Conservation (phyloP, 2,329 filamentous ascomycete species). For the Alternaria conjuncta region DNA sequence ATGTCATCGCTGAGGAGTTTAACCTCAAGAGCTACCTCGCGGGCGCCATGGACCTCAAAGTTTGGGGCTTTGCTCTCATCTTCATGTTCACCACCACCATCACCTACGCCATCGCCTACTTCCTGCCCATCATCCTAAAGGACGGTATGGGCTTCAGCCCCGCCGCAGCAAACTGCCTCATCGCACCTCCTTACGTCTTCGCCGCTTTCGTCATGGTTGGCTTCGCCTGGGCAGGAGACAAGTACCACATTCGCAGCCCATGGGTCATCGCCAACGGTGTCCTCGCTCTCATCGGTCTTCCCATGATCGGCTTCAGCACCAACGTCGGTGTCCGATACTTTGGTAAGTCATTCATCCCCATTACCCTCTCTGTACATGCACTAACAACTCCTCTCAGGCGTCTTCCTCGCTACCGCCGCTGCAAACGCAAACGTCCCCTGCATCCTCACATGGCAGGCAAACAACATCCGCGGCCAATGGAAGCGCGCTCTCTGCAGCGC, state of each 20-base stretch:
- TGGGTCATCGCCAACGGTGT: slow-evolving; percentile 70
- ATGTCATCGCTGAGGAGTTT: slow-evolving; percentile 37
- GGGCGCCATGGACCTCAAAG: slow-evolving; percentile 28
- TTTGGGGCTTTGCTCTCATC: slow-evolving; percentile 29
- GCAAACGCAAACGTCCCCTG: slow-evolving; percentile 78
- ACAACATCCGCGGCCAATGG: slow-evolving; percentile 89
- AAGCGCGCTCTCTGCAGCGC: slow-evolving; percentile 82
- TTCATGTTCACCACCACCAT: slow-evolving; percentile 35
- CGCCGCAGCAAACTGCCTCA: slow-evolving; percentile 33
- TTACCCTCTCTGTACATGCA: neutral
- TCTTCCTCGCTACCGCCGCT: slow-evolving; percentile 76
- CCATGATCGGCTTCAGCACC: slow-evolving; percentile 73
- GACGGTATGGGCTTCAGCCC: slow-evolving; percentile 38
- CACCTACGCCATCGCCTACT: slow-evolving; percentile 40
- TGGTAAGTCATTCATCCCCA: neutral
- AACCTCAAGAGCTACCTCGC: slow-evolving; percentile 27
- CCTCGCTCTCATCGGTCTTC: slow-evolving; percentile 70
- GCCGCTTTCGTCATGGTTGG: slow-evolving; percentile 50
- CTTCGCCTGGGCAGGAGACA: slow-evolving; percentile 70
- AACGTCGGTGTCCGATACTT: slow-evolving; percentile 68
- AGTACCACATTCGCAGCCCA: slow-evolving; percentile 69
- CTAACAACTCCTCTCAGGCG: slow-evolving; percentile 43
- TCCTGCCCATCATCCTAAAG: slow-evolving; percentile 39
- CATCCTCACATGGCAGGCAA: slow-evolving; percentile 79
- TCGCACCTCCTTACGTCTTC: slow-evolving; percentile 38